A percentile compares a stretch with the other conserved stretches of the same genome.
Conservation (phyloP, 257 asterid species). For the Rhazya stricta region DNA sequence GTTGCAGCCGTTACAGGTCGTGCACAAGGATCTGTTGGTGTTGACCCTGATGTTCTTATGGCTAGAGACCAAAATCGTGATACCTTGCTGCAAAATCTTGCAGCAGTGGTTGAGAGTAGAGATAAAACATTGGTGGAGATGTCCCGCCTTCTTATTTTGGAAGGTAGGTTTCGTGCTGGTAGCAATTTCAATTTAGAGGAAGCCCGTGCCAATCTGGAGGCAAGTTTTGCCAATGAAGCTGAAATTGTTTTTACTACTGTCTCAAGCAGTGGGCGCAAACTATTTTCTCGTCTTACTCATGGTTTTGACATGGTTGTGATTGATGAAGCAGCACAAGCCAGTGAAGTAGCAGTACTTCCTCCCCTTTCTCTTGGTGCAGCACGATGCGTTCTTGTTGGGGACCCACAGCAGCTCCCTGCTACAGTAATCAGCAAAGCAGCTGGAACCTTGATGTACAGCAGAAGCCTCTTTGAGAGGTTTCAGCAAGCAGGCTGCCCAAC, state of each 20-base stretch:
- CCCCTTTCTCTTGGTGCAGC: slow-evolving; percentile 99
- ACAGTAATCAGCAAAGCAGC: slow-evolving; percentile 99
- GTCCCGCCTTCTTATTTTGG: slow-evolving; percentile 86
- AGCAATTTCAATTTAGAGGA: slow-evolving; percentile 83
- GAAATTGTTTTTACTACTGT: slow-evolving; percentile 96
- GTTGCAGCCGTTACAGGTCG: slow-evolving; percentile 73
- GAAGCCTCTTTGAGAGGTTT: slow-evolving; percentile 98
- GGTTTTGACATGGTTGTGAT: slow-evolving; percentile 99
- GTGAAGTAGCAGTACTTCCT: slow-evolving; percentile 92
- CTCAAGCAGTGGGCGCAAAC: slow-evolving; percentile 95
- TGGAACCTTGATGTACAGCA: slow-evolving; percentile 90
- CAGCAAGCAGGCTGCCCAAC: slow-evolving; percentile 99
- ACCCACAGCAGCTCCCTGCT: slow-evolving; percentile 99
- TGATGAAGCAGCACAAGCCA: slow-evolving; percentile 99
- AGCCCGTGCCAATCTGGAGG: slow-evolving; percentile 95
- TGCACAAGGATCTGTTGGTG: slow-evolving; percentile 97
- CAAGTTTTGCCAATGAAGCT: slow-evolving; percentile 99
- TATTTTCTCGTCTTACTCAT: slow-evolving; percentile 90
- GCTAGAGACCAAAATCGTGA: slow-evolving; percentile 97
- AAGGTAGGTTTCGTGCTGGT: slow-evolving; percentile 71
- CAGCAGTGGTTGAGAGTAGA: slow-evolving; percentile 88
- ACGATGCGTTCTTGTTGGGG: slow-evolving; percentile 98
- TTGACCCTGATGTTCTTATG: slow-evolving; percentile 89
- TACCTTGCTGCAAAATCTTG: slow-evolving; percentile 70
- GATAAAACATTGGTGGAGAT: slow-evolving; percentile 90